Evolutionary conservation across 2,329 filamentous ascomycete species (phyloP).

Genomic region (Apiospora malaysiana): DNA sequence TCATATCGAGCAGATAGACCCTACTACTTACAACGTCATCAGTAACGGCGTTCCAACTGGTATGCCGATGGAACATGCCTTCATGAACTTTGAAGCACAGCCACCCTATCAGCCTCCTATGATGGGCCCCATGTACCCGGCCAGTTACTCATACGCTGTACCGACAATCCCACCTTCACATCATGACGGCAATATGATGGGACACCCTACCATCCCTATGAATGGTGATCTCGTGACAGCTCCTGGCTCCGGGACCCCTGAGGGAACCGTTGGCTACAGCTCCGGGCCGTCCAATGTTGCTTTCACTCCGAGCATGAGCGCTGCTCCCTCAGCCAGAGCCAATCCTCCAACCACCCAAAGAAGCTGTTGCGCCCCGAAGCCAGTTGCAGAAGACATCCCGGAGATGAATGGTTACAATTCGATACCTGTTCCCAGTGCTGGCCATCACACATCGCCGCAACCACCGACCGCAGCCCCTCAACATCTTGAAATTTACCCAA

Average conservation of each 20-base stretch:
- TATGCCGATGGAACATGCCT: background rate
- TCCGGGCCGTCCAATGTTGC: background rate
- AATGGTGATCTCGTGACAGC: background rate
- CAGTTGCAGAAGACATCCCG: background rate
- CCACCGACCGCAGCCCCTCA: background rate
- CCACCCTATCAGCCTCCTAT: background rate
- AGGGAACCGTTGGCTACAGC: background rate
- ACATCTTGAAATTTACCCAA: background rate
- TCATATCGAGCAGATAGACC: background rate
- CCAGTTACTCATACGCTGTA: background rate
- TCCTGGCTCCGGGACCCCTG: background rate
- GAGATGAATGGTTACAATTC: background rate
- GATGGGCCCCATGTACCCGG: background rate
- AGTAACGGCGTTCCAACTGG: background rate
- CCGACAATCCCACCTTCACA: background rate
- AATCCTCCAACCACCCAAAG: background rate
- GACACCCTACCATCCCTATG: background rate
- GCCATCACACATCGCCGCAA: background rate
- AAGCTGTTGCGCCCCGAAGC: slow-evolving; percentile 2
- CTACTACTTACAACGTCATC: background rate
- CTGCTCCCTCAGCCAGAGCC: background rate
- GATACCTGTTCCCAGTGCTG: background rate
- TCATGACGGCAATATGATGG: background rate
- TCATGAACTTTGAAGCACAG: background rate
- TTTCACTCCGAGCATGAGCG: background rate